Evolutionary conservation across 805 yeast species (phyloP), one percentile per base, ranked within the genome.

Genomic region (Wickerhamiella azyma): DNA sequence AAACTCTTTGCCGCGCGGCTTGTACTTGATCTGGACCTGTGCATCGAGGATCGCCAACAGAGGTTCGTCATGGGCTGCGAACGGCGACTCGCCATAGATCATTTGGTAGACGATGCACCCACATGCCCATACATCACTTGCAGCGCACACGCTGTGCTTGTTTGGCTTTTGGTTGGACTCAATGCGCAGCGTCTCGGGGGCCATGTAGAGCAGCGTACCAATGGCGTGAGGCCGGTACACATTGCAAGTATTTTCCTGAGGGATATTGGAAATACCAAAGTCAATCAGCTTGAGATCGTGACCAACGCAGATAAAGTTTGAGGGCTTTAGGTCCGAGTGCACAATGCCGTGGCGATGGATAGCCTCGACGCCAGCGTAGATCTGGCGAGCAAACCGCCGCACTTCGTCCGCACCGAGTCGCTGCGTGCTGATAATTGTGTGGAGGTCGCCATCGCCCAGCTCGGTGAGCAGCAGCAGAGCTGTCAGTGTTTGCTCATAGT

Each of bases 101-200:
- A 92, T 85, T 61, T 92, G 97, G 63, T 86, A 92, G 0, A 89
- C 68, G 2, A 92, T 92, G 61, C 97, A 86, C 1, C 98, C 98
- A 64, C 95, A 83, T n/a, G 96, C 86, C 98, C 98, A 92, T 9
- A 92, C 79, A 65, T 92, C 98, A 1, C 96, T 82, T 0, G 97
- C 95, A 55, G 79, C 81, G 1, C 97, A 96, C 13, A 88, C 94
- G 61, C 76, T 83, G 89, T 33, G 32, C 29, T 32, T 32, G 19
- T 39, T 39, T 9, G 45, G 37, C 14, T 37, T 39, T 18, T 3
- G 13, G 28, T 42, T 21, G 13, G 30, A n/a, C 7, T 69, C 75
- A 61, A 81, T 94, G 39, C 81, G 70, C 49, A 89, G 65, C 0
- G 96, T 84, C 62, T 89, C 98, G 0, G 98, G 98, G 0, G 98